Percentiles rank a stretch among this genome's conserved stretches.
phyloP scores from a whole-genome alignment of 163 green algal species.

The Chloroidium sp. region DNA sequence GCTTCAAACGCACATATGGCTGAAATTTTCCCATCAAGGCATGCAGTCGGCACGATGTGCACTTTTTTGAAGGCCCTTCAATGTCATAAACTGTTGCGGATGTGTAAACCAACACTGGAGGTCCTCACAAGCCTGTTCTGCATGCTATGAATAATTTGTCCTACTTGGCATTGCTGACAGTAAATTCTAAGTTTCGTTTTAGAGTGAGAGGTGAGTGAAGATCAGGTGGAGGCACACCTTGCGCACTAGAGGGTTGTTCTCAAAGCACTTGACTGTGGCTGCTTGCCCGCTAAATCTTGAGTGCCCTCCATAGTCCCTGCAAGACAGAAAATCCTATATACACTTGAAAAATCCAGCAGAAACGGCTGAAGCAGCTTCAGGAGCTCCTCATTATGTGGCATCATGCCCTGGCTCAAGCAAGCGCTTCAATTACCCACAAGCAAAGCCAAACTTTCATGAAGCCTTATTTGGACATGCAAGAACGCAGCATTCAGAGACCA shows the following conservation, averaged over 20 bases:
- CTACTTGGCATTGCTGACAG: too few relatives aligned
- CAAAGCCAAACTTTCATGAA: not conserved
- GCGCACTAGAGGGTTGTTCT: conserved; percentile 80
- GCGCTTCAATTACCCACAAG: too few relatives aligned
- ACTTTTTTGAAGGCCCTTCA: not conserved
- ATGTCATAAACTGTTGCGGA: too few relatives aligned
- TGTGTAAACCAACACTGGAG: too few relatives aligned
- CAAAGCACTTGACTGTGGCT: conserved; percentile 74
- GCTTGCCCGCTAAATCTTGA: conserved; percentile 60
- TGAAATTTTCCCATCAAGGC: too few relatives aligned
- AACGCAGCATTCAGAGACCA: not conserved
- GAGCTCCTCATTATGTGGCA: not conserved
- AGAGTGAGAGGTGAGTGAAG: not conserved
- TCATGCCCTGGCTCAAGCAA: not conserved
- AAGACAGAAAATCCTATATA: not conserved
- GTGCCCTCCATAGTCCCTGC: conserved; percentile 65
- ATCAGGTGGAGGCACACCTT: conserved; percentile 28
- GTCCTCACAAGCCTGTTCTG: too few relatives aligned
- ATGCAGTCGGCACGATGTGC: not conserved
- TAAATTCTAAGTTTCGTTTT: too few relatives aligned
- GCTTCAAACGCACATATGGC: too few relatives aligned
- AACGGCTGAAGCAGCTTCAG: too few relatives aligned
- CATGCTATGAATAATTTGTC: too few relatives aligned
- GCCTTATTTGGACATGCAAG: not conserved
- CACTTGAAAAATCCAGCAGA: too few relatives aligned